phyloP scores from a whole-genome alignment of 495 filamentous ascomycete species.

The Aspergillus steynii region DNA sequence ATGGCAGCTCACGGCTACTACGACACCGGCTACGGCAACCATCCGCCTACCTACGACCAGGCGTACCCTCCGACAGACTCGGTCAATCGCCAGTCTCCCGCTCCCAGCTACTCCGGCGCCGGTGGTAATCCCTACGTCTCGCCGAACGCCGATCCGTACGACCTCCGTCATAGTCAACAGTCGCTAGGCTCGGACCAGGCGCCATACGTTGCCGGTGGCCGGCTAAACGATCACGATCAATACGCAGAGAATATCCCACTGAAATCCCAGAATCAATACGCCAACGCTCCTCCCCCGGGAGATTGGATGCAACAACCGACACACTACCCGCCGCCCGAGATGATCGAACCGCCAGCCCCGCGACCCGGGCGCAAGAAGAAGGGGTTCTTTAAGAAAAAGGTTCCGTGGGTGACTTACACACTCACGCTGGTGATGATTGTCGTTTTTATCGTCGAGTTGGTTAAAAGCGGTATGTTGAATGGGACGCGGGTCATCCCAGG shows the following conservation, averaged over 20 bases:
- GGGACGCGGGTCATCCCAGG: not conserved
- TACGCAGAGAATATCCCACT: constrained; percentile 56
- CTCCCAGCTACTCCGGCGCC: constrained; percentile 31
- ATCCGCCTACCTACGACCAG: constrained; percentile 48
- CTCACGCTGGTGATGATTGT: constrained; percentile 74
- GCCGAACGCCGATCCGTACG: constrained; percentile 33
- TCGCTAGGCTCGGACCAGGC: constrained; percentile 40
- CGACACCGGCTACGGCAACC: constrained; percentile 49
- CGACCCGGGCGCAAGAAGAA: constrained; percentile 33
- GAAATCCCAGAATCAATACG: constrained; percentile 35
- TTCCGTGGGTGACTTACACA: constrained; percentile 81
- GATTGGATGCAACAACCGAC: constrained; percentile 48
- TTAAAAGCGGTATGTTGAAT: constrained; percentile 66
- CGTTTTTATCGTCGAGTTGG: constrained; percentile 90
- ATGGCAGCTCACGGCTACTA: constrained; percentile 90
- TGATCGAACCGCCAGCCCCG: constrained; percentile 22
- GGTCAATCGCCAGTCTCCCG: constrained; percentile 25
- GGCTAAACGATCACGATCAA: constrained; percentile 38
- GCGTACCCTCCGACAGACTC: constrained; percentile 32
- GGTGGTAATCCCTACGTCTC: constrained; percentile 30
- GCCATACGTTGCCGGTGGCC: constrained; percentile 33
- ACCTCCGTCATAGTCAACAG: constrained; percentile 42
- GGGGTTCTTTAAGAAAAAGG: constrained; percentile 58
- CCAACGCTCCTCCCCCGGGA: constrained; percentile 27
- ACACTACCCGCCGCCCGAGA: constrained; percentile 35